Evolutionary conservation across 2,329 filamentous ascomycete genomes (phyloP).

Genomic region (Cordyceps pruinosa): DNA sequence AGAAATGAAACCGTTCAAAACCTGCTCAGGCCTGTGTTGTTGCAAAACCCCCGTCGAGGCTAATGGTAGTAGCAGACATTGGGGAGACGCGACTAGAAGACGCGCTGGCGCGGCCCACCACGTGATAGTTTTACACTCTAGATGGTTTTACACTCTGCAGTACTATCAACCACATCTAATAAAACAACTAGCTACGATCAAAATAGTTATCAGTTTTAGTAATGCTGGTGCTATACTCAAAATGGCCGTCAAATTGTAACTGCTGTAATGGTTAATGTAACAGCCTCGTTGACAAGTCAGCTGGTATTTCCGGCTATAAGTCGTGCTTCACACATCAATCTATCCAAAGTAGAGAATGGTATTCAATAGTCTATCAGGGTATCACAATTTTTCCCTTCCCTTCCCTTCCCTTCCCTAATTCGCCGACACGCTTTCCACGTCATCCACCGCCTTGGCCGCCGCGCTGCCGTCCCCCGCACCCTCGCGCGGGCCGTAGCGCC

Average conservation of each 20-base stretch:
- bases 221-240: too few relatives aligned
- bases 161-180: too few relatives aligned
- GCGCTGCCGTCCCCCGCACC: constrained; percentile 30
- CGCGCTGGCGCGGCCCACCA: constrained; percentile 4
- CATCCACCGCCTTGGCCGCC: constrained; percentile 38
- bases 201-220: too few relatives aligned
- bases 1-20: too few relatives aligned
- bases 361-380: constrained; percentile 7
- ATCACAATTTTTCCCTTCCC: background rate
- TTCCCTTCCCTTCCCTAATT: constrained; percentile 32
- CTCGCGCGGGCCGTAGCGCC: background rate
- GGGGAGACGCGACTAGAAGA: constrained; percentile 6
- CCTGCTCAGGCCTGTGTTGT: too few relatives aligned
- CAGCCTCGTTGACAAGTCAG: too few relatives aligned
- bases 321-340: background rate
- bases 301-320: too few relatives aligned
- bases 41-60: too few relatives aligned
- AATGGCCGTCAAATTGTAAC: too few relatives aligned
- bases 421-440: constrained; percentile 51
- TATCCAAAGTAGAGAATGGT: constrained; percentile 9
- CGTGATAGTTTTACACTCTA: constrained; percentile 7
- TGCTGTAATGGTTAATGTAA: too few relatives aligned
- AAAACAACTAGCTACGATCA: too few relatives aligned
- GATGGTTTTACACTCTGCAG: too few relatives aligned
- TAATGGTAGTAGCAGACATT: background rate